Conservation (phyloP, 176 grass and related monocot species). For the Olyra latifolia region DNA sequence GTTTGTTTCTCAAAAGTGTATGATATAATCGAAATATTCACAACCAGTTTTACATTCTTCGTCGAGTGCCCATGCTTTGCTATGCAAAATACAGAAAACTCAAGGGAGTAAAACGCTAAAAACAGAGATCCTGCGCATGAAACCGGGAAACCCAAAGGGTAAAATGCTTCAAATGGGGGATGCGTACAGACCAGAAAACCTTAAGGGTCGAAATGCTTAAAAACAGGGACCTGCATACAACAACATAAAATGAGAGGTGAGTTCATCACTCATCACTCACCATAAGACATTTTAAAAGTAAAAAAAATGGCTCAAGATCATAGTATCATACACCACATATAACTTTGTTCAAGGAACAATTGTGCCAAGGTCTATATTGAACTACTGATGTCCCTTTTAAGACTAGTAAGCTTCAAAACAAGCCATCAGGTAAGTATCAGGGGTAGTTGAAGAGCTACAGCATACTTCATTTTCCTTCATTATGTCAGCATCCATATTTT, state of each 20-base stretch:
- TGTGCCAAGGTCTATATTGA: not conserved
- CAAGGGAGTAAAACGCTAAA: no score
- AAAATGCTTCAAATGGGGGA: no score
- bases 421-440: not conserved
- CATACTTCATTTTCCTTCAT: slow-evolving; percentile 11
- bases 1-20: not conserved
- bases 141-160: no score
- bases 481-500: not conserved
- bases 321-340: not conserved
- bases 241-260: no score
- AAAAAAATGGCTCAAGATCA: not conserved
- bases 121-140: no score
- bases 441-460: slow-evolving; percentile 14
- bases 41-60: not conserved
- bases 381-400: not conserved
- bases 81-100: no score
- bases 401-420: slow-evolving; percentile 1
- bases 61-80: no score
- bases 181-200: no score
- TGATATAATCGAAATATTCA: not conserved
- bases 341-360: slow-evolving; percentile 1
- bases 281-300: no score
- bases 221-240: no score
- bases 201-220: no score
- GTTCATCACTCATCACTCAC: no score